Percentiles rank a stretch among this genome's conserved stretches.
These are phyloP conservation scores for Begonia fuchsioides DNA, from an alignment of 306 rosid species.

Conservation along the genomic window DNA sequence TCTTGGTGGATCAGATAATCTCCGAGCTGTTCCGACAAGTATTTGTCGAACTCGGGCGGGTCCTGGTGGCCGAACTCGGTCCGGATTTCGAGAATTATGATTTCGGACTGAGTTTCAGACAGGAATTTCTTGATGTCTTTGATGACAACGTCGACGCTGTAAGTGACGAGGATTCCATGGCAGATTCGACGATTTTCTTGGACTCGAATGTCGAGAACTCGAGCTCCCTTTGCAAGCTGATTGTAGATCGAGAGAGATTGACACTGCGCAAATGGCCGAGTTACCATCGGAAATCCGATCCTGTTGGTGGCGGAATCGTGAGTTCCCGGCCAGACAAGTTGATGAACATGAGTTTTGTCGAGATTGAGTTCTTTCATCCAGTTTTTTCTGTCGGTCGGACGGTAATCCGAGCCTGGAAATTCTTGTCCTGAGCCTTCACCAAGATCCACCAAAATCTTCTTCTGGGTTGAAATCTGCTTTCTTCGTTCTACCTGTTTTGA, in stretches of 20 bases:
- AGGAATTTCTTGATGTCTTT: slow-evolving; percentile 42
- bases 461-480: slow-evolving; percentile 32
- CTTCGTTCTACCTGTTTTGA: slow-evolving; percentile 44
- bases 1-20: slow-evolving; percentile 55
- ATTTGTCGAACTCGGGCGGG: slow-evolving; percentile 64
- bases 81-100: slow-evolving; percentile 61
- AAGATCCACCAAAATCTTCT: slow-evolving; percentile 34
- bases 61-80: slow-evolving; percentile 80
- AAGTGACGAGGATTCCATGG: slow-evolving; percentile 65
- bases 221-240: slow-evolving; percentile 42
- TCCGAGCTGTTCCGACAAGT: slow-evolving; percentile 47
- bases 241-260: slow-evolving; percentile 61
- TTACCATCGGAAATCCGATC: slow-evolving; percentile 54
- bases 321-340: slow-evolving; percentile 86
- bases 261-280: slow-evolving; percentile 91
- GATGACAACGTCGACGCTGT: slow-evolving; percentile 49
- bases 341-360: slow-evolving; percentile 25
- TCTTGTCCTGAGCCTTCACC: slow-evolving; percentile 19
- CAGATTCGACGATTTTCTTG: slow-evolving; percentile 50
- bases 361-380: slow-evolving; percentile 60
- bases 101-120: slow-evolving; percentile 50
- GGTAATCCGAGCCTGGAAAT: slow-evolving; percentile 50
- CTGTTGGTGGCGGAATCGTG: slow-evolving; percentile 78
- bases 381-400: slow-evolving; percentile 47
- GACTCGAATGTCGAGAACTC: slow-evolving; percentile 57